Percentiles rank a stretch among this genome's conserved stretches.
Evolutionary conservation across 306 rosid genomes (phyloP).

Genomic region (Alnus glutinosa): DNA sequence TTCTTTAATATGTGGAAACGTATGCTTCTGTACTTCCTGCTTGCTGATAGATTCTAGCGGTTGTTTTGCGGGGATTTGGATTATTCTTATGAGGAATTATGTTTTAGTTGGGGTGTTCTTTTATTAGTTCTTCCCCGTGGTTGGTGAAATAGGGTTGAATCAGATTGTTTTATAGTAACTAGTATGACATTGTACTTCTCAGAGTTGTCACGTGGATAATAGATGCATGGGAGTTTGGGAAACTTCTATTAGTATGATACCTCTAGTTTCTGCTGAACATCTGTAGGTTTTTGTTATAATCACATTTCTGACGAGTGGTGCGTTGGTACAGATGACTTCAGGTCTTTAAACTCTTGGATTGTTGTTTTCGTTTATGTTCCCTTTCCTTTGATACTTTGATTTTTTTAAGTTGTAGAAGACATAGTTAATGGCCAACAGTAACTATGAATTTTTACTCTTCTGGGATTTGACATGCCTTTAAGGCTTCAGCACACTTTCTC

Average conservation of each 20-base stretch:
- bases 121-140: background rate
- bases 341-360: constrained; percentile 5
- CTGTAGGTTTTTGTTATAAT: constrained; percentile 19
- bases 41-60: constrained; percentile 18
- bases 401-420: background rate
- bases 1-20: constrained; percentile 4
- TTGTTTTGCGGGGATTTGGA: constrained; percentile 7
- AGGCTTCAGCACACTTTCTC: constrained; percentile 11
- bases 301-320: constrained; percentile 8
- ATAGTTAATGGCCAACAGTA: constrained; percentile 14
- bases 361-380: constrained; percentile 8
- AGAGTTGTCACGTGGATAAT: constrained; percentile 12
- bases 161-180: constrained; percentile 3
- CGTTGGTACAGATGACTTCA: constrained; percentile 19
- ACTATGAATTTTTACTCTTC: background rate
- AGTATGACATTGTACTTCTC: constrained; percentile 17
- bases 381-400: constrained; percentile 8
- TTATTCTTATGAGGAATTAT: background rate
- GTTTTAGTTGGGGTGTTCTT: constrained; percentile 8
- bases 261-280: constrained; percentile 20
- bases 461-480: constrained; percentile 9
- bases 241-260: constrained; percentile 21
- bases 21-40: constrained; percentile 21
- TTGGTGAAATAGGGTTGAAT: constrained; percentile 11
- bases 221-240: constrained; percentile 25